Conservation (phyloP, 495 filamentous ascomycete species). For the Astrothelium subdiscretum region DNA sequence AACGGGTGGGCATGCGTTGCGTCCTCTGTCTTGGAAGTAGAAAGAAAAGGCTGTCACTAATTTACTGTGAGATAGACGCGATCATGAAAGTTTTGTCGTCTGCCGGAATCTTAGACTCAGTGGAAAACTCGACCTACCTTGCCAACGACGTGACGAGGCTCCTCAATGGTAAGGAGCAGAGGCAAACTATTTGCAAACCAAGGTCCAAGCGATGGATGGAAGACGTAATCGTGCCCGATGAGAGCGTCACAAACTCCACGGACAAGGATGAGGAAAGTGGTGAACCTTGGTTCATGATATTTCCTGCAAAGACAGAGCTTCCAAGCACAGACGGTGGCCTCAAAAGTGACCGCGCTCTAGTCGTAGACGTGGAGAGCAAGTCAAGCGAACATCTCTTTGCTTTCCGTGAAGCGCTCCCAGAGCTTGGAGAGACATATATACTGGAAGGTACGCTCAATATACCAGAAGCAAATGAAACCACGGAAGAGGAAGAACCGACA, state of each 20-base stretch:
- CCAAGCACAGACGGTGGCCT: background rate
- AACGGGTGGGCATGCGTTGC: background rate
- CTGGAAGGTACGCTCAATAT: background rate
- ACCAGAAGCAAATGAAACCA: background rate
- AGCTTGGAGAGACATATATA: background rate
- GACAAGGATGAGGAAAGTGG: background rate
- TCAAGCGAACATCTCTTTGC: background rate
- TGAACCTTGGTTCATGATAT: background rate
- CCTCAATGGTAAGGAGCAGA: background rate
- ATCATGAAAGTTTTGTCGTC: background rate
- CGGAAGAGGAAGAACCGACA: background rate
- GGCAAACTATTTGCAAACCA: background rate
- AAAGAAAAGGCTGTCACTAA: background rate
- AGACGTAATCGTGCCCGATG: background rate
- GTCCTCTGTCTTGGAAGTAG: background rate
- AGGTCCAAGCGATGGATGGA: background rate
- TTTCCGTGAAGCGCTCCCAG: background rate
- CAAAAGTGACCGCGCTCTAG: background rate
- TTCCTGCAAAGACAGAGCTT: background rate
- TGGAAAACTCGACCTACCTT: background rate
- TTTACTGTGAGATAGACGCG: background rate
- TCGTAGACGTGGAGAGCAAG: background rate
- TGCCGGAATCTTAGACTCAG: background rate
- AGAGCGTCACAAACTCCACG: background rate
- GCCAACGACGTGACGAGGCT: background rate